A percentile compares a stretch with the other conserved stretches of the same genome.
phyloP scores from a whole-genome alignment of 805 yeast species.

The Kuraishia piskuri region DNA sequence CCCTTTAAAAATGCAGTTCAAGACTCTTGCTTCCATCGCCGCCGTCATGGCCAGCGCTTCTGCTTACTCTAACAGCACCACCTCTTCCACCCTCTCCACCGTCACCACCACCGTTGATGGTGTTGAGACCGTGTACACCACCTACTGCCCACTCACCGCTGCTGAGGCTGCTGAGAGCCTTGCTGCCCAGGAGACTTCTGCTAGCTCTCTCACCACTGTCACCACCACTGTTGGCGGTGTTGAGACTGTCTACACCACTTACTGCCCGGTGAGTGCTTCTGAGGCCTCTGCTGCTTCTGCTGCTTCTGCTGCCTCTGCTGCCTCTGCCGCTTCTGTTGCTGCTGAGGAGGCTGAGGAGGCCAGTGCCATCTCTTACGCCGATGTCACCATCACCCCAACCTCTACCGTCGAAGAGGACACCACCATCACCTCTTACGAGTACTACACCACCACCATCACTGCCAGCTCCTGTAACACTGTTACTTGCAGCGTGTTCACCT shows the following conservation, averaged over 20 bases:
- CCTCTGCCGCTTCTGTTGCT: conserved; percentile 3
- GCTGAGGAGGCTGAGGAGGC: conserved; percentile 6
- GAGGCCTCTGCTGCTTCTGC: conserved; percentile 5
- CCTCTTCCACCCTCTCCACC: conserved; percentile 7
- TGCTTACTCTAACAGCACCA: background rate
- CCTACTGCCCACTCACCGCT: conserved; percentile 24
- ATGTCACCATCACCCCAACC: conserved; percentile 9
- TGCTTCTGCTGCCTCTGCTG: conserved; percentile 2
- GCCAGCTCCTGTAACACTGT: background rate
- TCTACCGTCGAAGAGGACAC: conserved; percentile 15
- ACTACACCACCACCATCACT: conserved; percentile 2
- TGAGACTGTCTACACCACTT: conserved; percentile 9
- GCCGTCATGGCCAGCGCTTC: conserved; percentile 13
- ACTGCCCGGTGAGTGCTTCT: conserved; percentile 6
- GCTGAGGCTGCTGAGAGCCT: conserved; percentile 5
- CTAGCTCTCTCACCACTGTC: conserved; percentile 5
- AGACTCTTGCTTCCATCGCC: conserved; percentile 11
- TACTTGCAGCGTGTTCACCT: background rate
- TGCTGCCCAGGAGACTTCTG: background rate
- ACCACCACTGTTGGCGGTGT: conserved; percentile 6
- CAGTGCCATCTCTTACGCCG: background rate
- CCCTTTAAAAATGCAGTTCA: conserved; percentile 4
- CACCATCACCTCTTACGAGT: conserved; percentile 3
- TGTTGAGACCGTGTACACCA: conserved; percentile 27
- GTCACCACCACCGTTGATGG: conserved; percentile 26